Percentiles rank a stretch among this genome's conserved stretches.
phyloP scores from a whole-genome alignment of 73 alveolate genomes.

The Paramecium primaurelia region DNA sequence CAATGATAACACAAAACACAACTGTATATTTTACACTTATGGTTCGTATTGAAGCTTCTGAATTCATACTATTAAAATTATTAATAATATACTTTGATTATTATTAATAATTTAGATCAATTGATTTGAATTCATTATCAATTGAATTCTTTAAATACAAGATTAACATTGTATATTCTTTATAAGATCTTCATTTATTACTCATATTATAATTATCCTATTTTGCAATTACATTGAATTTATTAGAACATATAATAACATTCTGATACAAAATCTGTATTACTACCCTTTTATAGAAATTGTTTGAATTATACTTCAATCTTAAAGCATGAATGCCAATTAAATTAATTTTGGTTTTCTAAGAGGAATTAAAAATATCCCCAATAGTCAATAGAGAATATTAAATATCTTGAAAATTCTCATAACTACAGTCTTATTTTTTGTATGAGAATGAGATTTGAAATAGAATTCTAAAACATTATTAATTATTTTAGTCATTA shows the following conservation, averaged over 20 bases:
- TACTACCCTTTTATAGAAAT: no score
- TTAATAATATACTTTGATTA: not conserved
- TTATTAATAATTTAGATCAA: no score
- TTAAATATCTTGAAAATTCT: not conserved
- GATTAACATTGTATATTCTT: no score
- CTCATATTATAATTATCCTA: no score
- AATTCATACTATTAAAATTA: not conserved
- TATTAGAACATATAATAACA: no score
- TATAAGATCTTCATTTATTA: no score
- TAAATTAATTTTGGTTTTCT: not conserved
- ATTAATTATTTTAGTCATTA: not conserved
- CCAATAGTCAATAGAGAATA: not conserved
- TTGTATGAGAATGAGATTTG: not conserved
- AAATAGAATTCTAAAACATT: not conserved
- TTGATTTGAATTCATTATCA: no score
- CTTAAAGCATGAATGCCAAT: not conserved
- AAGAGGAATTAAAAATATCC: not conserved
- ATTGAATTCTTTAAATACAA: no score
- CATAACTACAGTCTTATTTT: not conserved
- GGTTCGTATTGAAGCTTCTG: not conserved
- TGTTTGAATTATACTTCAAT: not conserved
- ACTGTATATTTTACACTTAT: conserved; percentile 26
- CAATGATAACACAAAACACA: not conserved
- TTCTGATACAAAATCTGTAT: no score
- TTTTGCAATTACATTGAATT: no score